Conservation (phyloP, 1,284 basidiomycete species). For the Marasmius fiardii region DNA sequence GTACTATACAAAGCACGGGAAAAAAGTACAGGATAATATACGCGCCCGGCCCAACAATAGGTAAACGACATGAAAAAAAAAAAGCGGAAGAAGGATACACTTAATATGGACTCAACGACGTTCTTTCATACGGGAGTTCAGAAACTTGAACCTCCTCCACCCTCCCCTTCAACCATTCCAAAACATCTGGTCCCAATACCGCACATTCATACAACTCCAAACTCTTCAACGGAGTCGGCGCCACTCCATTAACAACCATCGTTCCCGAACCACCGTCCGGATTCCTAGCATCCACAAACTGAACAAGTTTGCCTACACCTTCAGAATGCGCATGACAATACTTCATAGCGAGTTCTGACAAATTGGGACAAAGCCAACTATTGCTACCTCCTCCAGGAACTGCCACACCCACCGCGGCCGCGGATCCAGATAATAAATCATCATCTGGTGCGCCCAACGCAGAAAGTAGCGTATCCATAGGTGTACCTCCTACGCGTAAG, state of each 20-base stretch:
- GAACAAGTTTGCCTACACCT: conserved; percentile 60
- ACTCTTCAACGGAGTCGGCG: conserved; percentile 44
- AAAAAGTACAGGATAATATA: too few species aligned
- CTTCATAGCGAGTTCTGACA: conserved; percentile 53
- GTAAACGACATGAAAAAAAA: not conserved
- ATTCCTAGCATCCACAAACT: conserved; percentile 65
- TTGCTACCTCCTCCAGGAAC: not conserved
- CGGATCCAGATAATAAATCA: conserved; percentile 24
- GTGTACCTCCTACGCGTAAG: conserved; percentile 58
- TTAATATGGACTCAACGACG: not conserved
- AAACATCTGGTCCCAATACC: conserved; percentile 61
- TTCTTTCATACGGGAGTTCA: not conserved
- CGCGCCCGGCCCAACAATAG: too few species aligned
- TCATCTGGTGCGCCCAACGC: conserved; percentile 59
- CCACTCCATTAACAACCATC: conserved; percentile 29
- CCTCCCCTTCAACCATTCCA: conserved; percentile 57
- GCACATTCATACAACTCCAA: conserved; percentile 62
- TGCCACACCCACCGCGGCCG: not conserved
- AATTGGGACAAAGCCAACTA: conserved; percentile 55
- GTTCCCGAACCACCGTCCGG: conserved; percentile 35
- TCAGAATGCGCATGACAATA: conserved; percentile 60
- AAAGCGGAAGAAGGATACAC: not conserved
- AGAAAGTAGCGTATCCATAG: conserved; percentile 56
- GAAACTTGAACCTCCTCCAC: conserved; percentile 45
- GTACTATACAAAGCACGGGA: too few species aligned